phyloP scores from a whole-genome alignment of 495 filamentous ascomycete genomes.

The Staphylotrichum tortipilum region DNA sequence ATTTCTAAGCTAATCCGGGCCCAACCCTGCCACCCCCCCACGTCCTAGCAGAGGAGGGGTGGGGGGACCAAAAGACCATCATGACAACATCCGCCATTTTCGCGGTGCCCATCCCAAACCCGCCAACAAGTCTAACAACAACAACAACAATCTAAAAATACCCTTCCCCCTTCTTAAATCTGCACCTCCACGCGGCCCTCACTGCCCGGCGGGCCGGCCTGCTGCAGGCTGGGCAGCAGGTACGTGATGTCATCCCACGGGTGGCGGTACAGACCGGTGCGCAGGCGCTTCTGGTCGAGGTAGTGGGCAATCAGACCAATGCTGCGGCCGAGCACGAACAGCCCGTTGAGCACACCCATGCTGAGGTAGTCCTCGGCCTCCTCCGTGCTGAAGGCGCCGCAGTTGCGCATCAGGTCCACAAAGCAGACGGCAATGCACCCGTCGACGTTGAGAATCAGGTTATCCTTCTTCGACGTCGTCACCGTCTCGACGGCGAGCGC shows the following conservation, averaged over 20 bases:
- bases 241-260: slow-evolving; percentile 99
- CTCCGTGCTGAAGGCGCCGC: slow-evolving; percentile 82
- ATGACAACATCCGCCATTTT: not conserved
- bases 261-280: slow-evolving; percentile 96
- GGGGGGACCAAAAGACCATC: not conserved
- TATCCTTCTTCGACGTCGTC: slow-evolving; percentile 99
- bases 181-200: slow-evolving; percentile 87
- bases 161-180: slow-evolving; percentile 15
- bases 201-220: slow-evolving; percentile 59
- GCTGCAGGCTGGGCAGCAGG: slow-evolving; percentile 72
- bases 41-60: too few relatives aligned
- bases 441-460: slow-evolving; percentile 98
- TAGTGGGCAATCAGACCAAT: slow-evolving; percentile 99
- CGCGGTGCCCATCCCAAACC: not conserved
- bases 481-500: slow-evolving; percentile 96
- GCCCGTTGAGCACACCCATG: slow-evolving; percentile 98
- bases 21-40: too few relatives aligned
- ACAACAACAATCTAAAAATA: slow-evolving; percentile 1
- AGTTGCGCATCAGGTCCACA: slow-evolving; percentile 94
- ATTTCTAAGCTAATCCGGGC: slow-evolving; percentile 9
- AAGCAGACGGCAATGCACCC: slow-evolving; percentile 98
- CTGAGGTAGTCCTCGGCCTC: slow-evolving; percentile 75
- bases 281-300: slow-evolving; percentile 97
- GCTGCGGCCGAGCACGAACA: slow-evolving; percentile 91
- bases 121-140: not conserved